A percentile compares a stretch with the other conserved stretches of the same genome.
phyloP scores from a whole-genome alignment of 352 stramenopile species.

The Plasmopara viticola region DNA sequence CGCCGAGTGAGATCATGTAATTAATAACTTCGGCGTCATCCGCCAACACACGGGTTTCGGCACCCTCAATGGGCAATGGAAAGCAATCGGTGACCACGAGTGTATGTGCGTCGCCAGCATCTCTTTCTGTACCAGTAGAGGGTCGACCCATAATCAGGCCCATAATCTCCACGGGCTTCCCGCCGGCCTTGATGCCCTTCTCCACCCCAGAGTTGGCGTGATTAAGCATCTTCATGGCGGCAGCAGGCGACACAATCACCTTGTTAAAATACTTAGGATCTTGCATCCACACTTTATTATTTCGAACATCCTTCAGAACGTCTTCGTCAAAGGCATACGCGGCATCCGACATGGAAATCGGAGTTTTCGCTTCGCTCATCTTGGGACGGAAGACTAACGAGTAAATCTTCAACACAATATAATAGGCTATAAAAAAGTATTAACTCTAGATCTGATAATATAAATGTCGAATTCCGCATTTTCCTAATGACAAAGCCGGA shows the following conservation, averaged over 20 bases:
- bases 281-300: slow-evolving; percentile 88
- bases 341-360: slow-evolving; percentile 42
- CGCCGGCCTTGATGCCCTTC: slow-evolving; percentile 94
- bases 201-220: slow-evolving; percentile 97
- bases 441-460: no score
- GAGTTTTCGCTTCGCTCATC: slow-evolving; percentile 19
- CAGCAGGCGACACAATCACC: slow-evolving; percentile 90
- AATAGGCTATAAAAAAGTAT: slow-evolving; percentile 5
- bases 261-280: slow-evolving; percentile 95
- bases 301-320: slow-evolving; percentile 77
- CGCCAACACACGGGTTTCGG: slow-evolving; percentile 93
- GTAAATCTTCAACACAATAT: background rate
- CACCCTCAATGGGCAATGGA: slow-evolving; percentile 95
- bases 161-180: slow-evolving; percentile 99
- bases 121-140: slow-evolving; percentile 67
- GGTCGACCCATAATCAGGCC: slow-evolving; percentile 95
- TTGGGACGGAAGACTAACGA: slow-evolving; percentile 1
- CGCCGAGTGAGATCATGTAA: slow-evolving; percentile 98
- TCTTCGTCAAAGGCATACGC: slow-evolving; percentile 82
- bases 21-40: slow-evolving; percentile 98
- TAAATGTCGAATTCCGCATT: slow-evolving; percentile 6
- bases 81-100: slow-evolving; percentile 98
- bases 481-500: slow-evolving; percentile 42
- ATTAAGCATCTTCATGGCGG: slow-evolving; percentile 97
- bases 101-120: slow-evolving; percentile 86